These are phyloP conservation scores for Candida easanensis DNA, from an alignment of 805 yeast species.

Conservation along the genomic window DNA sequence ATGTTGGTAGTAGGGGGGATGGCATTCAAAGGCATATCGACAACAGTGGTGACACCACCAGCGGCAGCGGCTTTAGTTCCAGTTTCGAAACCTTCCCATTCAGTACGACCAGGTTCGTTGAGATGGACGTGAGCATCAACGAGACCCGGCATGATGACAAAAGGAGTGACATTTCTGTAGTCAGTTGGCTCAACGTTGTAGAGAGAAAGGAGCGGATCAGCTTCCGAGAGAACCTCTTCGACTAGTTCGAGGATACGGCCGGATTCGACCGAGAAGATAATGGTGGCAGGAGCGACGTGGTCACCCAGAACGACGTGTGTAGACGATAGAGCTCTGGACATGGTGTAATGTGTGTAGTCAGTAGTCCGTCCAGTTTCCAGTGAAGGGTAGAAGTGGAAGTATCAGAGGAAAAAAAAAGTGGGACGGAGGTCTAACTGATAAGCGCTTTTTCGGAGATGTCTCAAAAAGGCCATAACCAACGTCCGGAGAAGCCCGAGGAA, in stretches of 20 bases:
- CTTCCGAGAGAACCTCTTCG: constrained; percentile 33
- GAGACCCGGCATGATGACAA: constrained; percentile 78
- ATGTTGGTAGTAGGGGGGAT: constrained; percentile 93
- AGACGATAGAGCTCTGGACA: constrained; percentile 56
- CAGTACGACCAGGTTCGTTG: constrained; percentile 97
- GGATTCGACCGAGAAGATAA: constrained; percentile 52
- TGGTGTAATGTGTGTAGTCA: neutral
- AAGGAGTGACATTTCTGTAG: constrained; percentile 57
- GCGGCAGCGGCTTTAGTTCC: constrained; percentile 94
- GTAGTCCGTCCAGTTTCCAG: too few relatives aligned
- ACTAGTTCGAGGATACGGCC: constrained; percentile 61
- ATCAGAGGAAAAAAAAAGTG: neutral
- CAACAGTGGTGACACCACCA: constrained; percentile 94
- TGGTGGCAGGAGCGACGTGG: constrained; percentile 53
- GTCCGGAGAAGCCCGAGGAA: neutral
- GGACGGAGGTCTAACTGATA: neutral
- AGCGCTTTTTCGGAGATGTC: neutral
- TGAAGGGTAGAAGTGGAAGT: neutral
- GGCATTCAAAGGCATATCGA: constrained; percentile 96
- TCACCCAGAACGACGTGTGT: constrained; percentile 51
- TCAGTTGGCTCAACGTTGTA: constrained; percentile 43
- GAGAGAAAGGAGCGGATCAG: constrained; percentile 38
- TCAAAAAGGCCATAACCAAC: neutral
- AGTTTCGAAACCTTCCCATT: constrained; percentile 98
- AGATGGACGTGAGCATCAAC: constrained; percentile 93